phyloP scores from a whole-genome alignment of 257 asterid species.

The Solanum dulcamara region DNA sequence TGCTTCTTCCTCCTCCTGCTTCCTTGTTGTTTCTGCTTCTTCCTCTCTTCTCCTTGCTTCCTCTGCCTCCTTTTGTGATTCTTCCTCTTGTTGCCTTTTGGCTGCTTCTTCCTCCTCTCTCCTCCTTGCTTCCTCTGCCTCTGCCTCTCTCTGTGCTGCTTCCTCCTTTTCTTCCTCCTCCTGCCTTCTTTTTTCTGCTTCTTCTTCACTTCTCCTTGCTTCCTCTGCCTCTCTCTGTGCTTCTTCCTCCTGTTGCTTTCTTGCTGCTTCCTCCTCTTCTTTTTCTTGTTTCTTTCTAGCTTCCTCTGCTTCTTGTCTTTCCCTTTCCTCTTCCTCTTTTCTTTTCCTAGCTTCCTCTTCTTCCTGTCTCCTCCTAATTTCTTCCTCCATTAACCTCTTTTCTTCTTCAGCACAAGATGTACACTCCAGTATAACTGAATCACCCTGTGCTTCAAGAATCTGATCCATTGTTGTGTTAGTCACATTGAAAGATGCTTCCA shows the following conservation, averaged over 20 bases:
- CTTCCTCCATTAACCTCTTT: constrained; percentile 39
- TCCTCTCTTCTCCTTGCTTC: constrained; percentile 4
- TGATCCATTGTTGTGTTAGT: constrained; percentile 25
- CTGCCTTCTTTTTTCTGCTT: not conserved
- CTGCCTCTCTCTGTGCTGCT: not conserved
- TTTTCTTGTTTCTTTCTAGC: not conserved
- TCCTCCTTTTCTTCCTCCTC: not conserved
- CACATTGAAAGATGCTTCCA: constrained; percentile 39
- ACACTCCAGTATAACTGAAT: constrained; percentile 52
- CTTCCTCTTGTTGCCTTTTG: not conserved
- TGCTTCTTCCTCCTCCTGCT: not conserved
- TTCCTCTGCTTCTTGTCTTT: not conserved
- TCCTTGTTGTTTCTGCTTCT: not conserved
- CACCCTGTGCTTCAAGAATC: constrained; percentile 27
- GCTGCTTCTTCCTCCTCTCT: constrained; percentile 4
- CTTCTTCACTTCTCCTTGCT: not conserved
- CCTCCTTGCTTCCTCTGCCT: not conserved
- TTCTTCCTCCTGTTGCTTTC: not conserved
- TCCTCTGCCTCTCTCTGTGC: not conserved
- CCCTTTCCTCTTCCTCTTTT: not conserved
- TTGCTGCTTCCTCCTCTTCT: not conserved
- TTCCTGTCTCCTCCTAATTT: constrained; percentile 15
- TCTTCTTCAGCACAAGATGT: constrained; percentile 81
- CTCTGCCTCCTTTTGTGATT: not conserved
- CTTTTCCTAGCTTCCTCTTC: not conserved